These are phyloP conservation scores for Gossypium australe DNA, from an alignment of 345 rosid genomes.

Conservation along the genomic window DNA sequence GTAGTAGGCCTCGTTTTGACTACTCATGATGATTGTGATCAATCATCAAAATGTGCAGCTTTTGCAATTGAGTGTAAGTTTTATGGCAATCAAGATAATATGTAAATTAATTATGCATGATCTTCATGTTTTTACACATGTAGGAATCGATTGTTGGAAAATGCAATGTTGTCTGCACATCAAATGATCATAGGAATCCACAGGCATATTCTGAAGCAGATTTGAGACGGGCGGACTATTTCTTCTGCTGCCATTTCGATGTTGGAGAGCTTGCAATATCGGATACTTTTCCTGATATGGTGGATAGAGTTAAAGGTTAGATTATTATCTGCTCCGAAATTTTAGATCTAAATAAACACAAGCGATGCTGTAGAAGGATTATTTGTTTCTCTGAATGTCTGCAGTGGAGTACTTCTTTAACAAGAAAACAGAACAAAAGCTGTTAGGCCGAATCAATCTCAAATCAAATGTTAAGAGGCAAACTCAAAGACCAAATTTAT, in stretches of 20 bases:
- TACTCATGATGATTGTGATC: neutral
- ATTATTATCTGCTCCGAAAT: neutral
- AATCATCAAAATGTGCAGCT: neutral
- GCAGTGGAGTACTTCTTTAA: slow-evolving; percentile 48
- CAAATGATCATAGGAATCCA: slow-evolving; percentile 41
- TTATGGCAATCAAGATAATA: neutral
- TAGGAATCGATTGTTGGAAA: slow-evolving; percentile 42
- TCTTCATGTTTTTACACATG: neutral
- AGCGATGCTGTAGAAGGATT: neutral
- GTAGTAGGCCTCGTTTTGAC: neutral
- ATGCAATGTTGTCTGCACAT: slow-evolving; percentile 48
- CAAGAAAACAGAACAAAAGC: slow-evolving; percentile 23
- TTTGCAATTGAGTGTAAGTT: neutral
- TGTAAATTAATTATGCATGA: neutral
- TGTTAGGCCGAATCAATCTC: slow-evolving; percentile 4
- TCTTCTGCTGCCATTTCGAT: slow-evolving; percentile 46
- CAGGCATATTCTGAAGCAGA: slow-evolving; percentile 31
- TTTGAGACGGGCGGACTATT: slow-evolving; percentile 30
- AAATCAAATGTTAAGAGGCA: slow-evolving; percentile 13
- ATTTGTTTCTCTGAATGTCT: slow-evolving; percentile 12
- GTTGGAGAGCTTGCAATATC: slow-evolving; percentile 27
- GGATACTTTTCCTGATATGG: slow-evolving; percentile 26
- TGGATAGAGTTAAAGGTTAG: slow-evolving; percentile 47
- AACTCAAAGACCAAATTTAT: slow-evolving; percentile 4
- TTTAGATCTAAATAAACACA: neutral